phyloP scores from a whole-genome alignment of 2,329 filamentous ascomycete species.

The Apiospora rasikravindrae region DNA sequence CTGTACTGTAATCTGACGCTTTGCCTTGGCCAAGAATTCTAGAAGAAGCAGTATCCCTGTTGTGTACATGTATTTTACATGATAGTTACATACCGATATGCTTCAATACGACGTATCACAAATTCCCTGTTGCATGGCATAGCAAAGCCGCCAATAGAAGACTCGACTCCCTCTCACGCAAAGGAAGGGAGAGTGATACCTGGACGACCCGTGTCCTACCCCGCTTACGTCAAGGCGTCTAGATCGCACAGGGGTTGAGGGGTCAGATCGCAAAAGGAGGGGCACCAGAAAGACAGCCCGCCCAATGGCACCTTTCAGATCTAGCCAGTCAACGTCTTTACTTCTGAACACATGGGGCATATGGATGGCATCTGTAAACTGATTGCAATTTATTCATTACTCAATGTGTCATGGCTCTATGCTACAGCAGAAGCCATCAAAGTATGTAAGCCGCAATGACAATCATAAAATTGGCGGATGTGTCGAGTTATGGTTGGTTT shows the following conservation, averaged over 20 bases:
- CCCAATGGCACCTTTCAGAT: neutral
- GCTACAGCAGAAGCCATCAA: neutral
- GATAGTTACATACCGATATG: neutral
- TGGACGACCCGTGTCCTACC: neutral
- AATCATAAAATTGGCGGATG: neutral
- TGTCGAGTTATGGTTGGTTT: neutral
- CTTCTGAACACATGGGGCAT: neutral
- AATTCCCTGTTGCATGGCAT: neutral
- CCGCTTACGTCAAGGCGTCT: conserved; percentile 22
- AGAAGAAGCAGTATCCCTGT: neutral
- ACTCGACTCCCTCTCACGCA: neutral
- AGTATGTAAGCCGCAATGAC: neutral
- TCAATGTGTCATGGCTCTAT: neutral
- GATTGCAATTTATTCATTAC: neutral
- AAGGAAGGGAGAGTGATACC: neutral
- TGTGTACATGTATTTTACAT: neutral
- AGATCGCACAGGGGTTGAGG: neutral
- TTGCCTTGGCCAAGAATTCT: conserved; percentile 22
- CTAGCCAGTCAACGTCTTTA: neutral
- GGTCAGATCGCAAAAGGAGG: conserved; percentile 11
- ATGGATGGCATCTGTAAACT: neutral
- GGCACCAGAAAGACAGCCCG: neutral
- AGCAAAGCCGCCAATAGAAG: neutral
- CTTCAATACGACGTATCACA: neutral
- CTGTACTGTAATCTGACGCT: too few relatives aligned